Evolutionary conservation across 306 rosid species (phyloP).

Genomic region (Rosa lucieae): DNA sequence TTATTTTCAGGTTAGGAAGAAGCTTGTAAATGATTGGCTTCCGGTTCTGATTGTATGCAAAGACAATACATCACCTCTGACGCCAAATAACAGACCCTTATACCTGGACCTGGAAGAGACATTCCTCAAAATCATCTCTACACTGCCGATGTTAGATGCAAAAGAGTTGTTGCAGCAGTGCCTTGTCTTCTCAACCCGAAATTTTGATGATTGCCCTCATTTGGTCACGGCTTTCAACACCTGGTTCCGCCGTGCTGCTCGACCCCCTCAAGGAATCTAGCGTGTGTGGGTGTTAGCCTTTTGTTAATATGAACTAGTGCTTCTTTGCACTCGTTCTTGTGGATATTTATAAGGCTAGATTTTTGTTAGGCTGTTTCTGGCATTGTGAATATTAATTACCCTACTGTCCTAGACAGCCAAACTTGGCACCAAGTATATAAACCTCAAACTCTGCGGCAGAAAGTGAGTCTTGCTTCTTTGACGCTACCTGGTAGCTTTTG

Average conservation of each 20-base stretch:
- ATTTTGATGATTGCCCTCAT: slow-evolving; percentile 89
- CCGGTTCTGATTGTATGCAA: slow-evolving; percentile 87
- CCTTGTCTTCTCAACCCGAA: slow-evolving; percentile 81
- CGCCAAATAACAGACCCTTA: slow-evolving; percentile 51
- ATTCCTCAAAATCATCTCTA: slow-evolving; percentile 77
- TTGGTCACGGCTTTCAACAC: slow-evolving; percentile 79
- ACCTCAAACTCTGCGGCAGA: neutral
- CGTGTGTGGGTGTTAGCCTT: neutral
- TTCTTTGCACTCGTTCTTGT: slow-evolving; percentile 1
- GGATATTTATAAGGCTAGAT: neutral
- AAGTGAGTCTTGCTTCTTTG: slow-evolving; percentile 5
- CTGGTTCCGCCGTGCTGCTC: slow-evolving; percentile 89
- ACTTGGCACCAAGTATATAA: slow-evolving; percentile 30
- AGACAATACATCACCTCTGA: slow-evolving; percentile 73
- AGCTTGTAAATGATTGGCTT: slow-evolving; percentile 86
- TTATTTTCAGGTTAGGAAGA: slow-evolving; percentile 71
- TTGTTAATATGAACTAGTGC: slow-evolving; percentile 5
- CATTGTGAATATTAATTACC: slow-evolving; percentile 38
- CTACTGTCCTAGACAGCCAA: slow-evolving; percentile 21
- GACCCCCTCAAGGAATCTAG: slow-evolving; percentile 32
- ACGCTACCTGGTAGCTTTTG: neutral
- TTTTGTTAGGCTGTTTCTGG: slow-evolving; percentile 9
- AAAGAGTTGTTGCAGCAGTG: slow-evolving; percentile 83
- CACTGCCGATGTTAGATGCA: slow-evolving; percentile 85
- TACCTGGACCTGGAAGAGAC: slow-evolving; percentile 82